phyloP scores from a whole-genome alignment of 148 eudicot genomes.

The Heliosperma pusillum region DNA sequence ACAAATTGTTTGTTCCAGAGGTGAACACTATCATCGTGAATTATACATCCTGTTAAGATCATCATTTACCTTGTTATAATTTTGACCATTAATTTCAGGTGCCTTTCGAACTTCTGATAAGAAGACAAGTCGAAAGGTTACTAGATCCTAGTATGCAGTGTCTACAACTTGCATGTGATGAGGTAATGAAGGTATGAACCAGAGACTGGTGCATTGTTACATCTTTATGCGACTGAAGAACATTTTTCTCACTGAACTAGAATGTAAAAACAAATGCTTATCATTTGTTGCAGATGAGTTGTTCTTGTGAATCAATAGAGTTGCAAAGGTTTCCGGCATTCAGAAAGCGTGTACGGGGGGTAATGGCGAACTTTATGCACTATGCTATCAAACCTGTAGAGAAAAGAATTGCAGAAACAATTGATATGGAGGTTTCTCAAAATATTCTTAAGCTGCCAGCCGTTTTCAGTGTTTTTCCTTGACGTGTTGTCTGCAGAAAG shows the following conservation, averaged over 20 bases:
- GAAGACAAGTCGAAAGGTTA: slow-evolving; percentile 22
- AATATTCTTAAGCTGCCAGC: not conserved
- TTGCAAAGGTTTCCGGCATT: slow-evolving; percentile 15
- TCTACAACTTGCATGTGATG: slow-evolving; percentile 15
- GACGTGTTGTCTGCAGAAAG: not conserved
- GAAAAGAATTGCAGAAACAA: slow-evolving; percentile 19
- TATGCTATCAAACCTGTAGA: slow-evolving; percentile 16
- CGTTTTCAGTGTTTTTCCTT: not conserved
- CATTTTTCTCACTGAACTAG: not conserved
- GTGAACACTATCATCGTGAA: slow-evolving; percentile 10
- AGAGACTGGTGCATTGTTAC: not conserved
- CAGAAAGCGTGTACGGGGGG: not conserved
- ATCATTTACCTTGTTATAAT: not conserved
- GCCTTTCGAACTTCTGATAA: slow-evolving; percentile 30
- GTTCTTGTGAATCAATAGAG: slow-evolving; percentile 11
- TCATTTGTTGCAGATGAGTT: slow-evolving; percentile 18
- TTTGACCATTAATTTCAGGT: slow-evolving; percentile 11
- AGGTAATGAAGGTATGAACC: slow-evolving; percentile 15
- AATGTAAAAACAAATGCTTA: not conserved
- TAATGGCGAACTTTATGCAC: slow-evolving; percentile 4
- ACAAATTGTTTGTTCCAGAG: slow-evolving; percentile 51
- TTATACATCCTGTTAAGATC: not conserved
- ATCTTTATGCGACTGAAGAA: not conserved
- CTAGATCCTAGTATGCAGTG: slow-evolving; percentile 24
- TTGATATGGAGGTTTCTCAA: slow-evolving; percentile 16